Evolutionary conservation across 192 early-diverging fungal genomes (phyloP).

Genomic region (Chytriomyces confervae): DNA sequence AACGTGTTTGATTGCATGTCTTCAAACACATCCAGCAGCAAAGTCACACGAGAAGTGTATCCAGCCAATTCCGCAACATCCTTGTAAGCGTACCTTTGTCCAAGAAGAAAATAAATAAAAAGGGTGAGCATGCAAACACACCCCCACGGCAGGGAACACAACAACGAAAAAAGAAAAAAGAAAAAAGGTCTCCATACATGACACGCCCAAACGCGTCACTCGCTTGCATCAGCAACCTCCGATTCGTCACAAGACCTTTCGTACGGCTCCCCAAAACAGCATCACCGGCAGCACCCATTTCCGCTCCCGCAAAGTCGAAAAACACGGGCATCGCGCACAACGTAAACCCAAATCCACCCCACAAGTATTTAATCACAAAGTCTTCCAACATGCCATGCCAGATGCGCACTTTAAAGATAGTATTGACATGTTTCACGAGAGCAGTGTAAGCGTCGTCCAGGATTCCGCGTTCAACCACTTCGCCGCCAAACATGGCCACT

Average conservation of each 20-base stretch:
- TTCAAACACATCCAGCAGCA: constrained; percentile 83
- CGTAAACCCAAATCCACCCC: constrained; percentile 89
- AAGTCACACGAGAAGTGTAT: constrained; percentile 85
- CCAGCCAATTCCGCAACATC: constrained; percentile 90
- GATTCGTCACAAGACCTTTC: constrained; percentile 90
- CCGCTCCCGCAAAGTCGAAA: constrained; percentile 42
- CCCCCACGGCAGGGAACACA: not conserved
- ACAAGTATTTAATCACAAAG: constrained; percentile 98
- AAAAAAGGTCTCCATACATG: constrained; percentile 57
- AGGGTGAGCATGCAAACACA: not conserved
- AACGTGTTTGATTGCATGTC: constrained; percentile 54
- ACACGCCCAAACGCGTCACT: constrained; percentile 94
- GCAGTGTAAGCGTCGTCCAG: constrained; percentile 78
- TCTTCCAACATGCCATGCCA: constrained; percentile 96
- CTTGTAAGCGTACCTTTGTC: constrained; percentile 81
- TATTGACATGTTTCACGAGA: constrained; percentile 86
- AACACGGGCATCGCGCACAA: constrained; percentile 91
- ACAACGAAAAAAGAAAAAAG: not conserved
- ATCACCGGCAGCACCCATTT: constrained; percentile 47
- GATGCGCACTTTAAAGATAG: constrained; percentile 82
- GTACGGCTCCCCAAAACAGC: constrained; percentile 67
- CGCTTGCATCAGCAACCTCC: constrained; percentile 84
- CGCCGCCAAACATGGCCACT: constrained; percentile 88
- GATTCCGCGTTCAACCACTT: constrained; percentile 81
- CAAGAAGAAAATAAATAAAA: not conserved